Evolutionary conservation across 176 grass and related monocot species (phyloP).

Genomic region (Hyparrhenia diplandra): DNA sequence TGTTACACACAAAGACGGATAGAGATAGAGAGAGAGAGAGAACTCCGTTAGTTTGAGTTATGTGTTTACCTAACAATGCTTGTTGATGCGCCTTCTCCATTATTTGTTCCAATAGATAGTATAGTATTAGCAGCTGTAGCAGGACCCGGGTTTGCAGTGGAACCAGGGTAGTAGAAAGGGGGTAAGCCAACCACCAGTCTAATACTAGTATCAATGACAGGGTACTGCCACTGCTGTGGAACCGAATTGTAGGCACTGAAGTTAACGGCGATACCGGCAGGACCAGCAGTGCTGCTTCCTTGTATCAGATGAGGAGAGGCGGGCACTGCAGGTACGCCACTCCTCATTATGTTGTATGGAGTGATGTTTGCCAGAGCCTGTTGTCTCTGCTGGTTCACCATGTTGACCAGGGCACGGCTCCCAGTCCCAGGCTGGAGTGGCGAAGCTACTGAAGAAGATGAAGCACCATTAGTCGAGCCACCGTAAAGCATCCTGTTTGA

Average conservation of each 20-base stretch:
- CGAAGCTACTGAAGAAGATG: background rate
- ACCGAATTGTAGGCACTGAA: background rate
- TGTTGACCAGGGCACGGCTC: background rate
- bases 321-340: background rate
- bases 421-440: background rate
- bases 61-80: no score
- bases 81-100: slow-evolving; percentile 20
- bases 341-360: background rate
- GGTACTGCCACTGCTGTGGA: background rate
- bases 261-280: slow-evolving; percentile 10
- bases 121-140: background rate
- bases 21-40: no score
- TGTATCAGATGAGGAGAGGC: slow-evolving; percentile 15
- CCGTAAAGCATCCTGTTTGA: background rate
- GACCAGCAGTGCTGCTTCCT: slow-evolving; percentile 2
- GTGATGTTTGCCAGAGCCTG: background rate
- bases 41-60: no score
- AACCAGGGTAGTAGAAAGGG: background rate
- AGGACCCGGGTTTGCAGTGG: slow-evolving; percentile 12
- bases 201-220: slow-evolving; percentile 6
- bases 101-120: background rate
- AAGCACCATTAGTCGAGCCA: background rate
- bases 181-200: background rate
- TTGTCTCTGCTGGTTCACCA: slow-evolving; percentile 3
- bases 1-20: no score